Evolutionary conservation across 164 flowering plant genomes (phyloP).

Genomic region (Berberis vulgaris): DNA sequence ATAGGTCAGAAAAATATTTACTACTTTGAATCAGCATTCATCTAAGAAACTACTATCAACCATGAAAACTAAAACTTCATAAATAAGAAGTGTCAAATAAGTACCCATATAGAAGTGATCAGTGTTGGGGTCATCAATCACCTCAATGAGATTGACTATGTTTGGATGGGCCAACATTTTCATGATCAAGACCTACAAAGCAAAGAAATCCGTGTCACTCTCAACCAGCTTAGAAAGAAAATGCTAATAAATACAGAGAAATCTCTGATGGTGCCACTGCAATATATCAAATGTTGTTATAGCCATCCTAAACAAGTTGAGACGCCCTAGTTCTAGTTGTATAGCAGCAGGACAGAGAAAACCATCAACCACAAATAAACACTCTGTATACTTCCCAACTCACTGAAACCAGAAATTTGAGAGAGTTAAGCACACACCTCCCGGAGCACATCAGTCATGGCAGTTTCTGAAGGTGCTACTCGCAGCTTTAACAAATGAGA

Average conservation of each 20-base stretch:
- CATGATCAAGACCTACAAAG: slow-evolving; percentile 77
- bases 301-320: too few species aligned
- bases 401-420: too few species aligned
- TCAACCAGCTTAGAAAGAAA: not conserved
- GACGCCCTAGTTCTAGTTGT: too few species aligned
- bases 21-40: too few species aligned
- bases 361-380: too few species aligned
- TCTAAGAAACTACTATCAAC: not conserved
- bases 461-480: slow-evolving; percentile 94
- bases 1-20: slow-evolving; percentile 2
- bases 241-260: not conserved
- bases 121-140: slow-evolving; percentile 86
- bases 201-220: not conserved
- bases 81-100: slow-evolving; percentile 3
- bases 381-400: too few species aligned
- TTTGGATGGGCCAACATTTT: slow-evolving; percentile 88
- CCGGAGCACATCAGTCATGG: slow-evolving; percentile 93
- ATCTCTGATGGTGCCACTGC: slow-evolving; percentile 84
- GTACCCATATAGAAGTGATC: slow-evolving; percentile 99
- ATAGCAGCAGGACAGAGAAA: too few species aligned
- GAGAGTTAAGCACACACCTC: slow-evolving; percentile 42
- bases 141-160: slow-evolving; percentile 95
- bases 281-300: not conserved
- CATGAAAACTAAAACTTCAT: too few species aligned
- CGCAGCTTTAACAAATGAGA: slow-evolving; percentile 81